Conservation (phyloP, 768 basidiomycete species). For the Termitomyces sp. region DNA sequence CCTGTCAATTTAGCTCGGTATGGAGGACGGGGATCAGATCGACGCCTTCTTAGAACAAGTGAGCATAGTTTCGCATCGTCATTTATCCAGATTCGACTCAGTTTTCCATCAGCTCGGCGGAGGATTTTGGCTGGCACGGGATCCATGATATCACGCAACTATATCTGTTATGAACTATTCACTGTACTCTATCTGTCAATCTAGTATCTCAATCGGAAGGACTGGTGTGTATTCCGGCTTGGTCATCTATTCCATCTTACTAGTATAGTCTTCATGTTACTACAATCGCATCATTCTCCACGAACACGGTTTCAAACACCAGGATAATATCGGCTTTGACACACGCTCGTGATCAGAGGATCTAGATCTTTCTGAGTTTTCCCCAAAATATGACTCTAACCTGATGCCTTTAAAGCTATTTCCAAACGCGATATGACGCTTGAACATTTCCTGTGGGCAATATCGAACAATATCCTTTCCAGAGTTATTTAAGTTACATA, state of each 20-base stretch:
- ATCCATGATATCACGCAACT: constrained; percentile 4
- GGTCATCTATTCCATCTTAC: neutral
- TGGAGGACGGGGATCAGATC: constrained; percentile 19
- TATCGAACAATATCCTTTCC: neutral
- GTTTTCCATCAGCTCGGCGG: constrained; percentile 11
- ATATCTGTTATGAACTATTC: neutral
- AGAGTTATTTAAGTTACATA: neutral
- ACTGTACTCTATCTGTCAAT: constrained; percentile 10
- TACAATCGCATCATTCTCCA: neutral
- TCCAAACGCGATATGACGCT: neutral
- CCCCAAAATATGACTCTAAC: neutral
- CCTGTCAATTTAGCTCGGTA: constrained; percentile 8
- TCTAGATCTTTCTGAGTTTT: neutral
- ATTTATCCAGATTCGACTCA: neutral
- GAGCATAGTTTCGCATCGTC: neutral
- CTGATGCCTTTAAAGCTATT: too few relatives aligned
- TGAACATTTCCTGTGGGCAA: neutral
- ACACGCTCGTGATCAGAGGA: neutral
- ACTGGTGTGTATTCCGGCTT: neutral
- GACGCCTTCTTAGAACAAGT: constrained; percentile 17
- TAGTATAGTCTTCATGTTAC: neutral
- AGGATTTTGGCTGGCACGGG: constrained; percentile 2
- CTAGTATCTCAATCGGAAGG: constrained; percentile 2
- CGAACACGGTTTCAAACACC: neutral
- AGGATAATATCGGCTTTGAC: neutral